Base-by-base conservation (phyloP, 2,329 filamentous ascomycete genomes). In the Beauveria varroae region DNA sequence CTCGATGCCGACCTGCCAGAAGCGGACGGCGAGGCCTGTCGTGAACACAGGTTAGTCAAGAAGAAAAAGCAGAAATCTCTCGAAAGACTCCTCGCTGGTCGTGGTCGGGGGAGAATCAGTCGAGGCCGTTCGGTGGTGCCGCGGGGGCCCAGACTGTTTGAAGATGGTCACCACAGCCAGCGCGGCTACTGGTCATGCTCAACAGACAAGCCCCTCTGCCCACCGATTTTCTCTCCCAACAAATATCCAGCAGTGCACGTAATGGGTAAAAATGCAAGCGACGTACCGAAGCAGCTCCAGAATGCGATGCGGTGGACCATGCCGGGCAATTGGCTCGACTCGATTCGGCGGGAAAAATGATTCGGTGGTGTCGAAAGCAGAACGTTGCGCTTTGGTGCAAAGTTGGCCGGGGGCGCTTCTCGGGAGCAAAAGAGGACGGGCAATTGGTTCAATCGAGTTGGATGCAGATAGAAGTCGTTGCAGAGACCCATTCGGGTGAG, bases 1-100 rank as follows among this genome's bases (percentile, higher is more conserved):
- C 81, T 99, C 92, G 75, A 99, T 95, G 72, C 93, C 95, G 74
- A 99, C 88, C 78, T 98, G 95, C 91, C 93, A 97, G 77, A 95
- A 85, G 70, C 93, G 90, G 72, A 93, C 89, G 73, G 90, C 92
- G 70, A 97, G 79, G 81, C 95, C 95, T 99, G 55, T n/a, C 20
- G 8, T 34, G 12, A 34, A 10, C 18, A 51, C 6, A 18, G 4
- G 18, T 51, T 20, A 18, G 47, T 3, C 16, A 16, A 37, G 5
- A 34, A 12, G 10, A 12, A 37, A 14, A 34, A 34, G 30, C 12
- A 12, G 5, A 14, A 5, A 37, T 37, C 34, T 37, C 34, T 37
- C 34, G 5, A 37, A 37, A 14, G 10, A 5, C 34, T 10, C 12
- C 12, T 37, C 12, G 34, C 6, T 14, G 12, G 12, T 34, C 12